phyloP scores from a whole-genome alignment of 1,139 yeast genomes.

The Yueomyces sp. region DNA sequence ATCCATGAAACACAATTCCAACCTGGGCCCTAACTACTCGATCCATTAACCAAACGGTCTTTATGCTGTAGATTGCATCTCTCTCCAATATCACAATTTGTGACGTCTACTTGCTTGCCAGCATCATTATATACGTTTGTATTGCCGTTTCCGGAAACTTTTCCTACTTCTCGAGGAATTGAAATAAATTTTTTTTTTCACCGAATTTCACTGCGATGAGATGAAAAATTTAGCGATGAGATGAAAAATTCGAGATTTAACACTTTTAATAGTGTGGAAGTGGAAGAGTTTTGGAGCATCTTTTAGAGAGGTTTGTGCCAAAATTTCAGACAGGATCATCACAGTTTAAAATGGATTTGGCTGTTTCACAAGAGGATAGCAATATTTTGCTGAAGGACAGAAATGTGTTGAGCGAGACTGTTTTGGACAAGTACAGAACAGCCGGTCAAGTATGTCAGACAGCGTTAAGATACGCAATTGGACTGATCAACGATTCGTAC shows the following conservation, averaged over 20 bases:
- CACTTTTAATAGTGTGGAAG: conserved; percentile 20
- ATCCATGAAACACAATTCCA: too few relatives aligned
- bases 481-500: conserved; percentile 59
- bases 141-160: too few relatives aligned
- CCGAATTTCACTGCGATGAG: not conserved
- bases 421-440: conserved; percentile 68
- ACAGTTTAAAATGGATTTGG: conserved; percentile 38
- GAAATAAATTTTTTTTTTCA: too few relatives aligned
- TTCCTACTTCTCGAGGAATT: too few relatives aligned
- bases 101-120: too few relatives aligned
- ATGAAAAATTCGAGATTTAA: conserved; percentile 1
- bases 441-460: conserved; percentile 93
- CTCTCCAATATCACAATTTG: too few relatives aligned
- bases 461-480: conserved; percentile 52
- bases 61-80: too few relatives aligned
- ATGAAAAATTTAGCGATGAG: conserved; percentile 9
- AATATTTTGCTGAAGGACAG: conserved; percentile 62
- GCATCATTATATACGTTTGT: too few relatives aligned
- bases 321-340: conserved; percentile 2
- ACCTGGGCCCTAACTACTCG: too few relatives aligned
- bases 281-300: conserved; percentile 9
- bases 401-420: conserved; percentile 49
- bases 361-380: conserved; percentile 59
- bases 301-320: conserved; percentile 3
- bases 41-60: too few relatives aligned